These are phyloP conservation scores for Physcia stellaris DNA, from an alignment of 495 filamentous ascomycete species.

Conservation along the genomic window DNA sequence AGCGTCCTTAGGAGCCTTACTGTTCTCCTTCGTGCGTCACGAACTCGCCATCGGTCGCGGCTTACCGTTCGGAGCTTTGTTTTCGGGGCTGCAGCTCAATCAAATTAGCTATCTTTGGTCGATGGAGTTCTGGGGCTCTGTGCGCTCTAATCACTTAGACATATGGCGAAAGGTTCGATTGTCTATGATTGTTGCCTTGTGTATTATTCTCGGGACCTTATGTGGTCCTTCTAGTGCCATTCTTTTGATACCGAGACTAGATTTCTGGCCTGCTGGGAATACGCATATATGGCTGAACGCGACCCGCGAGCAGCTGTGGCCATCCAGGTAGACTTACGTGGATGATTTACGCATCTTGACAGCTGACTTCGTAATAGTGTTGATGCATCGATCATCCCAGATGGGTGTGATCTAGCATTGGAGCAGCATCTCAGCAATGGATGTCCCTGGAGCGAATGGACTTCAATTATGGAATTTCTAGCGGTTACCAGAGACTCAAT, in stretches of 20 bases:
- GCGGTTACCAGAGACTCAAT: too few relatives aligned
- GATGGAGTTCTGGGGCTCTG: slow-evolving; percentile 14
- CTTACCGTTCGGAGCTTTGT: slow-evolving; percentile 13
- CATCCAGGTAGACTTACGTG: background rate
- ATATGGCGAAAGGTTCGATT: background rate
- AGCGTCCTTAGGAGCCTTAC: slow-evolving; percentile 12
- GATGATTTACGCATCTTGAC: too few relatives aligned
- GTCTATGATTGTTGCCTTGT: background rate
- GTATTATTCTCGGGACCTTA: slow-evolving; percentile 10
- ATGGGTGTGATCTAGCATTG: too few relatives aligned
- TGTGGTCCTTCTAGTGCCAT: slow-evolving; percentile 17
- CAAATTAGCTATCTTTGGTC: slow-evolving; percentile 19
- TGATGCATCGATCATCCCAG: too few relatives aligned
- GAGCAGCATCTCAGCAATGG: too few relatives aligned
- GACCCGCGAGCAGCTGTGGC: slow-evolving; percentile 15
- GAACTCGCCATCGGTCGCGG: slow-evolving; percentile 6
- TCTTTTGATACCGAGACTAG: slow-evolving; percentile 11
- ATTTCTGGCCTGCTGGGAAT: slow-evolving; percentile 14
- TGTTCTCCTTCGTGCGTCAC: slow-evolving; percentile 12
- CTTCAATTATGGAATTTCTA: too few relatives aligned
- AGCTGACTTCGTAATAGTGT: too few relatives aligned
- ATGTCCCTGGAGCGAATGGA: slow-evolving; percentile 10
- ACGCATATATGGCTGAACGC: slow-evolving; percentile 18
- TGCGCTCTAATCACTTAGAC: background rate
- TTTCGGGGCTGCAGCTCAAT: slow-evolving; percentile 14